A percentile compares a stretch with the other conserved stretches of the same genome.
phyloP scores from a whole-genome alignment of 257 asterid species.

The Forsythia viridissima region DNA sequence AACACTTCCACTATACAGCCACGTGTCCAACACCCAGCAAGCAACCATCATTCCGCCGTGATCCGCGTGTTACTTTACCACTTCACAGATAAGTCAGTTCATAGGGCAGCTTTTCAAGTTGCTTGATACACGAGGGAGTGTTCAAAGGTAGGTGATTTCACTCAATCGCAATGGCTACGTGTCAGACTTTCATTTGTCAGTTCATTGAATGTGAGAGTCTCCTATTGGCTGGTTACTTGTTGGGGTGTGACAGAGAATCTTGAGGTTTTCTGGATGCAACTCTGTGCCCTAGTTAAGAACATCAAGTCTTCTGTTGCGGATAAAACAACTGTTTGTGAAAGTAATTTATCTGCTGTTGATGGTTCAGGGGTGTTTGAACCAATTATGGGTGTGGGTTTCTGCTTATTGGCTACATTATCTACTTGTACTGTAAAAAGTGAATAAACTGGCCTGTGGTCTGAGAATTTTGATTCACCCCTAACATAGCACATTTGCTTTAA shows the following conservation, averaged over 20 bases:
- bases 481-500: conserved; percentile 65
- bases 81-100: conserved; percentile 9
- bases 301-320: conserved; percentile 23
- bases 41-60: conserved; percentile 2
- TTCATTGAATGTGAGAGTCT: not conserved
- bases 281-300: conserved; percentile 31
- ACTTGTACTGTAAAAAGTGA: conserved; percentile 61
- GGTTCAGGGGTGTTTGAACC: conserved; percentile 4
- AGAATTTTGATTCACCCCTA: conserved; percentile 80
- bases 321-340: conserved; percentile 6
- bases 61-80: conserved; percentile 7
- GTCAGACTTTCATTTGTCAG: not conserved
- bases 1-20: conserved; percentile 11
- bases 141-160: not conserved
- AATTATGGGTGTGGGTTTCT: conserved; percentile 18
- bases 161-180: conserved; percentile 9
- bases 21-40: conserved; percentile 25
- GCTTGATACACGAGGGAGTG: not conserved
- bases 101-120: not conserved
- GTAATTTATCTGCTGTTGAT: not conserved
- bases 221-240: conserved; percentile 24
- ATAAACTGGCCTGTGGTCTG: conserved; percentile 90
- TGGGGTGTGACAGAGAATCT: conserved; percentile 28
- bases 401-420: conserved; percentile 26
- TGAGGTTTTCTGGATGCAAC: conserved; percentile 38